Evolutionary conservation across 2,329 filamentous ascomycete genomes (phyloP).

Genomic region (Neonectria neomacrospora): DNA sequence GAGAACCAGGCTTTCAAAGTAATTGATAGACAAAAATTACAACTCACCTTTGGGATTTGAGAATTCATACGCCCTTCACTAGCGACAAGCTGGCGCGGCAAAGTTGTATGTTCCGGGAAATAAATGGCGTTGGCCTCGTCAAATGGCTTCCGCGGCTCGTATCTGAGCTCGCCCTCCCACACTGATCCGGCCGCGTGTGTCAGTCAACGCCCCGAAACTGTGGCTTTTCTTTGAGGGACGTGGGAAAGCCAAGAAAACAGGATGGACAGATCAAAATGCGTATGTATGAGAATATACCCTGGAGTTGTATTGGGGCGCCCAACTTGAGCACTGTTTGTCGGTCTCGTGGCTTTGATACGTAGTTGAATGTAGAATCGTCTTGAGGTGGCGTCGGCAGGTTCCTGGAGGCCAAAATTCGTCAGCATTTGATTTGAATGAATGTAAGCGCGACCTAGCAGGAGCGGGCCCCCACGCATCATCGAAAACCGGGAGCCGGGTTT

Average conservation of each 20-base stretch:
- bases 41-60: constrained; percentile 47
- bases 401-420: neutral
- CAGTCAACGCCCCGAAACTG: constrained; percentile 1
- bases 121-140: constrained; percentile 7
- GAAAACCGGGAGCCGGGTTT: no score
- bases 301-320: neutral
- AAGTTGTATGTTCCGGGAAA: constrained; percentile 15
- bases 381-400: neutral
- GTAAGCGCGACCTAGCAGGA: no score
- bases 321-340: constrained; percentile 3
- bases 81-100: constrained; percentile 30
- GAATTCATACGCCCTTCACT: constrained; percentile 46
- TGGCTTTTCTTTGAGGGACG: neutral
- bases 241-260: no score
- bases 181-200: neutral
- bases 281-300: constrained; percentile 5
- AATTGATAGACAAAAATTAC: neutral
- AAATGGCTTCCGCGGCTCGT: constrained; percentile 24
- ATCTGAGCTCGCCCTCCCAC: constrained; percentile 12
- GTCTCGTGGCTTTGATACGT: constrained; percentile 2
- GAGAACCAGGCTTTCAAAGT: neutral
- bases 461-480: neutral
- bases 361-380: neutral
- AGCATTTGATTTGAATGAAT: neutral
- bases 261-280: neutral